Evolutionary conservation across 1,284 basidiomycete species (phyloP).

Genomic region (Cryptococcus sp.): DNA sequence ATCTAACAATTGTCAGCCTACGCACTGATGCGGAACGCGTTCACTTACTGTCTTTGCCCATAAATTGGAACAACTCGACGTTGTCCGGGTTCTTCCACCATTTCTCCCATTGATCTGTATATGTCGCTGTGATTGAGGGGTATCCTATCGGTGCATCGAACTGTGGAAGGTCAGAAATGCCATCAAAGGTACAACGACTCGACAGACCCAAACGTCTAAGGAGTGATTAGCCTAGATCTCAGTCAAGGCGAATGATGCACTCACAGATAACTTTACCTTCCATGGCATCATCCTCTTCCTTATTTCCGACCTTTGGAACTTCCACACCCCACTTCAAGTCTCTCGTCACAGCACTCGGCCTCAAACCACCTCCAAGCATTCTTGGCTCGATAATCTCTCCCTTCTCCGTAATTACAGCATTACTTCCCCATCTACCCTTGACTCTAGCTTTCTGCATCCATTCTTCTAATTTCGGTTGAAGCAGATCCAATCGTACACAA

Average conservation of each 20-base stretch:
- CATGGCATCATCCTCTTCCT: slow-evolving; percentile 72
- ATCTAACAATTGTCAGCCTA: slow-evolving; percentile 44
- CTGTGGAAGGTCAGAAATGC: slow-evolving; percentile 48
- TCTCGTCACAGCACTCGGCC: slow-evolving; percentile 86
- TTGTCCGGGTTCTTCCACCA: slow-evolving; percentile 97
- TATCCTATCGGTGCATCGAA: slow-evolving; percentile 98
- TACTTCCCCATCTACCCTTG: slow-evolving; percentile 85
- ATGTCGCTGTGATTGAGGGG: slow-evolving; percentile 93
- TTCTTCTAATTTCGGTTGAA: slow-evolving; percentile 79
- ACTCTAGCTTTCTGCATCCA: slow-evolving; percentile 81
- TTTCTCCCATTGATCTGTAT: slow-evolving; percentile 88
- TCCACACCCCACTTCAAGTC: slow-evolving; percentile 97
- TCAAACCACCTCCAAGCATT: slow-evolving; percentile 71
- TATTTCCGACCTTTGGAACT: slow-evolving; percentile 68
- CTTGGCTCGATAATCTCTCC: slow-evolving; percentile 88
- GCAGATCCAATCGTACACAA: slow-evolving; percentile 79
- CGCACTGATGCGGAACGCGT: too few relatives aligned
- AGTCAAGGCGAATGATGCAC: slow-evolving; percentile 33
- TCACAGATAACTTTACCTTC: slow-evolving; percentile 92
- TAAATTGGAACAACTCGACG: slow-evolving; percentile 95
- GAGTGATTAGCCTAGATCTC: neutral
- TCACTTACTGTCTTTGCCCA: slow-evolving; percentile 80
- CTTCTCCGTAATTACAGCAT: slow-evolving; percentile 80
- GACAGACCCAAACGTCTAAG: slow-evolving; percentile 74
- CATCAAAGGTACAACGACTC: neutral